A percentile compares a stretch with the other conserved stretches of the same genome.
These are phyloP conservation scores for Spiromastix sp. DNA, from an alignment of 2,329 filamentous ascomycete species.

Conservation along the genomic window DNA sequence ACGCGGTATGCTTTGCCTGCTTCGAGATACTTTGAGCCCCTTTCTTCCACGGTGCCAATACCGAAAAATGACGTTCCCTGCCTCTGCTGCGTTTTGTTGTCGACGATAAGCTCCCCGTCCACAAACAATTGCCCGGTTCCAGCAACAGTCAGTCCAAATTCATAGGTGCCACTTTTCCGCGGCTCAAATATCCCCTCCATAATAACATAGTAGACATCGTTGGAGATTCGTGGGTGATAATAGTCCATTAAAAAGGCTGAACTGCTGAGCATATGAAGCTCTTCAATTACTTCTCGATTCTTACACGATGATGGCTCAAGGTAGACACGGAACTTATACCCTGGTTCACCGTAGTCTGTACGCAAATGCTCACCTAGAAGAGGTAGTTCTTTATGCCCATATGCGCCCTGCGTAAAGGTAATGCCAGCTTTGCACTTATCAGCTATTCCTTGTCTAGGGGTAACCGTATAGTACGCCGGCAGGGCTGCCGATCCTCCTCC, in stretches of 20 bases:
- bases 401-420: conserved; percentile 49
- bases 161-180: conserved; percentile 50
- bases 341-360: conserved; percentile 42
- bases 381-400: conserved; percentile 55
- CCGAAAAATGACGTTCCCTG: conserved; percentile 57
- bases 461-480: conserved; percentile 35
- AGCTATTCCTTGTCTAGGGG: conserved; percentile 33
- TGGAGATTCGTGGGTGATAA: conserved; percentile 43
- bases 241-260: conserved; percentile 44
- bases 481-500: conserved; percentile 56
- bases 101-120: conserved; percentile 51
- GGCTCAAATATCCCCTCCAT: conserved; percentile 52
- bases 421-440: conserved; percentile 27
- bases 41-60: conserved; percentile 53
- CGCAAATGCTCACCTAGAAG: conserved; percentile 45
- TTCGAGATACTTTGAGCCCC: conserved; percentile 46
- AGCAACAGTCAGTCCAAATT: conserved; percentile 56
- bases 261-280: conserved; percentile 35
- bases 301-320: conserved; percentile 44
- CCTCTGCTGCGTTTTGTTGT: conserved; percentile 55
- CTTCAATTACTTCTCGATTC: conserved; percentile 42
- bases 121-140: conserved; percentile 56
- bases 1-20: conserved; percentile 50
- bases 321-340: conserved; percentile 54
- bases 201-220: conserved; percentile 47